These are phyloP conservation scores for Boletellus ananiceps DNA, from an alignment of 768 basidiomycete species.

Conservation along the genomic window DNA sequence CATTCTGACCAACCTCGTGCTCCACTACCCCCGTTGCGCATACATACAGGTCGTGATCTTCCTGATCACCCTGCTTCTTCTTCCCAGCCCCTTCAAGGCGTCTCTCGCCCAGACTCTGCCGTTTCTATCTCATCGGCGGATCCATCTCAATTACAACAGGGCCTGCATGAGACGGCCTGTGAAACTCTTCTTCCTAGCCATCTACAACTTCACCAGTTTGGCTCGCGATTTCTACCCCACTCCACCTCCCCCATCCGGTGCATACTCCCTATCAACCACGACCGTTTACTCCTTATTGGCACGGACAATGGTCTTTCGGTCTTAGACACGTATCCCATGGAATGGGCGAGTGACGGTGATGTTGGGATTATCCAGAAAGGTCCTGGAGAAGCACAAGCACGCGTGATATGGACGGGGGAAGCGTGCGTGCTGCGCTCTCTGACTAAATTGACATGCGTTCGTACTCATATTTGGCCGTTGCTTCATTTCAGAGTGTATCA, in stretches of 20 bases:
- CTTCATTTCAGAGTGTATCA: slow-evolving; percentile 58
- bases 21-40: slow-evolving; percentile 31
- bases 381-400: slow-evolving; percentile 66
- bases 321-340: slow-evolving; percentile 76
- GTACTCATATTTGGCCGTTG: not conserved
- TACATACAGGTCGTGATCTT: slow-evolving; percentile 42
- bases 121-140: slow-evolving; percentile 20
- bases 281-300: slow-evolving; percentile 69
- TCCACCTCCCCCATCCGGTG: slow-evolving; percentile 70
- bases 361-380: slow-evolving; percentile 45
- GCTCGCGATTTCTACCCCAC: slow-evolving; percentile 83
- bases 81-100: slow-evolving; percentile 4
- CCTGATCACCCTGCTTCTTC: slow-evolving; percentile 18
- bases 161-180: slow-evolving; percentile 38
- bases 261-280: slow-evolving; percentile 62
- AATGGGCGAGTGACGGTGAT: slow-evolving; percentile 47
- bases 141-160: slow-evolving; percentile 30
- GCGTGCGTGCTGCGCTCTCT: slow-evolving; percentile 47
- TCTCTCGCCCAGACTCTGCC: slow-evolving; percentile 6
- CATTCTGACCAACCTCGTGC: slow-evolving; percentile 9
- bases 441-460: not conserved
- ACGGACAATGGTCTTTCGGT: slow-evolving; percentile 79
- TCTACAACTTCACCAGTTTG: slow-evolving; percentile 70
- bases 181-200: slow-evolving; percentile 58
- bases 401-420: slow-evolving; percentile 73